Evolutionary conservation across 148 eudicot genomes (phyloP), one percentile per base, ranked within the genome.

Genomic region (Pharnaceum exiguum): DNA sequence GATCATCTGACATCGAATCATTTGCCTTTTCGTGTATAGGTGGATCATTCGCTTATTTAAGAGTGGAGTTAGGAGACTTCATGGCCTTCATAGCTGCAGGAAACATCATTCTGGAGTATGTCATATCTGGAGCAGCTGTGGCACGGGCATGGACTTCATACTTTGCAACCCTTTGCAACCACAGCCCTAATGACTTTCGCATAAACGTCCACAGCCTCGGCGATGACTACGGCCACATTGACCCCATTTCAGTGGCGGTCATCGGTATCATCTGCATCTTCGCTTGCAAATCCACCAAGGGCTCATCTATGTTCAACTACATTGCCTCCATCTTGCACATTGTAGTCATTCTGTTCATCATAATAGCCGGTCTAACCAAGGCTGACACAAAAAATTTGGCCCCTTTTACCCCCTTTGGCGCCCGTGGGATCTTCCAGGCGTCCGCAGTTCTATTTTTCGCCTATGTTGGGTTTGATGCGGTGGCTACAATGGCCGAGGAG

Each of bases 51-150:
- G 88, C 88, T 1, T 87, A 79, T 48, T 46, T 87, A 16, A 69
- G 90, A 21, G 84, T 84, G 19, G 90, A 87, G 28, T 59, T 84
- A 13, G 87, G 90, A 6, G 90, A 87, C 57, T 87, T 82, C 67
- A 57, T 84, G 60, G 91, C 90, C 2, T 84, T 79, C 56, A 61
- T 88, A 7, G 91, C 86, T 26, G 96, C 89, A 3, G 96, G 96
- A 27, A 88, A 88, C 71, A 82, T 88, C 7, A 52, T 82, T n/a
- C 65, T 82, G 0, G 88, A 82, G 54, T 82, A 77, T 31, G 65
- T 79, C 0, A 65, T 82, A 1, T 70, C 74, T 3, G 69, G 79
- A 0, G 88, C 88, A 3, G 77, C 75, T 0, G 88, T 82, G 35
- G 82, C 88, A 0, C 75, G 88, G 0, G 55, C 88, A n/a, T 82